Evolutionary conservation across 2,329 filamentous ascomycete genomes (phyloP).

Genomic region (Fusarium sp.): DNA sequence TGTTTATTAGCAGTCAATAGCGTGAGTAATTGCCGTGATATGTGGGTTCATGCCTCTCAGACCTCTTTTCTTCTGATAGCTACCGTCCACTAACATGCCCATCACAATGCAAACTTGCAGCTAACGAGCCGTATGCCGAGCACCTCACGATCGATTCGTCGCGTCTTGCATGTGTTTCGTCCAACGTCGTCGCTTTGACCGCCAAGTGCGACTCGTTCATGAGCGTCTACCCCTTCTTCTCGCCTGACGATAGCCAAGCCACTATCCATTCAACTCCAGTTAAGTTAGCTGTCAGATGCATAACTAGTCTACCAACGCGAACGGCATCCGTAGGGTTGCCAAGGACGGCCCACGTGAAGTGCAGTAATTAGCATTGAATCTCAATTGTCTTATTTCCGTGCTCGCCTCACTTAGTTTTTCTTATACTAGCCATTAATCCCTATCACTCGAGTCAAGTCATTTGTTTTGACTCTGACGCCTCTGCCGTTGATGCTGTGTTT

Average conservation of each 20-base stretch:
- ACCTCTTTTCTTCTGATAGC: constrained; percentile 9
- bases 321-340: too few relatives aligned
- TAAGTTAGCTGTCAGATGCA: background rate
- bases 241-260: constrained; percentile 13
- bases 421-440: background rate
- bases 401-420: background rate
- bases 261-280: background rate
- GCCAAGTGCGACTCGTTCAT: constrained; percentile 2
- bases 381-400: background rate
- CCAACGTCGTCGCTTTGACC: constrained; percentile 7
- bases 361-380: background rate
- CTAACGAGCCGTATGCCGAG: background rate
- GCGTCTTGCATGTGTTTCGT: background rate
- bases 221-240: background rate
- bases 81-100: constrained; percentile 24
- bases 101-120: constrained; percentile 2
- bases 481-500: constrained; percentile 12
- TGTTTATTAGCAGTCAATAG: constrained; percentile 2
- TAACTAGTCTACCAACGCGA: background rate
- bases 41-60: constrained; percentile 3
- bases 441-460: constrained; percentile 1
- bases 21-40: background rate
- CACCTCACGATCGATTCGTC: background rate
- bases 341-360: background rate
- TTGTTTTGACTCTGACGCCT: constrained; percentile 1